phyloP scores from a whole-genome alignment of 1,284 basidiomycete genomes.

The Taiwanofungus camphoratus region DNA sequence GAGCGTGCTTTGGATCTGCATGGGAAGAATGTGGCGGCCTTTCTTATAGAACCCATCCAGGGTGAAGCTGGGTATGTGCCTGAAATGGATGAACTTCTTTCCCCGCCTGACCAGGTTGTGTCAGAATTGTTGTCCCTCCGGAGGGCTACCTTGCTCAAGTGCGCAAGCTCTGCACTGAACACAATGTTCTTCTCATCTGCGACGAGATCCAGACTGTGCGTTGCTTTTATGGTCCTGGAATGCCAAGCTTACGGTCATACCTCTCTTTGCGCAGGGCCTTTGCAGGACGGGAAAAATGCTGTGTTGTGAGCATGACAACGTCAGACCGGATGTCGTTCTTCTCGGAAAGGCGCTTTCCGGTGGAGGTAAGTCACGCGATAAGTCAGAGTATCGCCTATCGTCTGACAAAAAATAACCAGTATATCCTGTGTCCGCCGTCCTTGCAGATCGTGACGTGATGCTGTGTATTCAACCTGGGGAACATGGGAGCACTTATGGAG shows the following conservation, averaged over 20 bases:
- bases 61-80: constrained; percentile 90
- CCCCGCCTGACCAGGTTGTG: not conserved
- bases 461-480: constrained; percentile 95
- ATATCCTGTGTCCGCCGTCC: constrained; percentile 94
- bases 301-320: constrained; percentile 82
- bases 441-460: constrained; percentile 90
- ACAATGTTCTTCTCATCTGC: constrained; percentile 93
- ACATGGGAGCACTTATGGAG: constrained; percentile 95
- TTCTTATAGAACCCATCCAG: constrained; percentile 97
- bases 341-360: constrained; percentile 96
- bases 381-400: constrained; percentile 2
- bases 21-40: constrained; percentile 85
- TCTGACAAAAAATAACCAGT: constrained; percentile 38
- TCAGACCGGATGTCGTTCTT: constrained; percentile 90
- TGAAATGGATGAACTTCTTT: not conserved
- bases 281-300: constrained; percentile 86
- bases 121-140: constrained; percentile 90
- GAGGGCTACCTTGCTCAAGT: constrained; percentile 80
- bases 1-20: constrained; percentile 78
- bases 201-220: constrained; percentile 95
- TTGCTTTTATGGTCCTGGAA: too few relatives aligned
- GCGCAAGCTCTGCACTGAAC: constrained; percentile 83
- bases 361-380: constrained; percentile 68
- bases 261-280: constrained; percentile 50
- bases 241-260: too few relatives aligned